These are phyloP conservation scores for Aspergillus intermedius DNA, from an alignment of 2,329 filamentous ascomycete species.

Conservation along the genomic window DNA sequence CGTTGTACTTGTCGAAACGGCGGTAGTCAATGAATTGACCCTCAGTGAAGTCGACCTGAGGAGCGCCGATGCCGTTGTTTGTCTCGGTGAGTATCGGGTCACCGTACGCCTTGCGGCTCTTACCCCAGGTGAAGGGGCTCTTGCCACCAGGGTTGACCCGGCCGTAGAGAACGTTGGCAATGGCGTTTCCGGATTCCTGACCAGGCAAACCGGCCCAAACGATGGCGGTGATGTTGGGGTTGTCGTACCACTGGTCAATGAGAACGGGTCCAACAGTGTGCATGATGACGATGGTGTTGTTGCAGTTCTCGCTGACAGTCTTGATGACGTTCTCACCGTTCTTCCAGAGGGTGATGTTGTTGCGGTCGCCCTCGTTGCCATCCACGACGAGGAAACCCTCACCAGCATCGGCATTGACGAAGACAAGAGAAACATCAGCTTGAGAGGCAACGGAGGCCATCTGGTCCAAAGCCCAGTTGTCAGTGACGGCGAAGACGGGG, in stretches of 20 bases:
- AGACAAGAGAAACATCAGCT: slow-evolving; percentile 63
- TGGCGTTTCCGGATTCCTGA: slow-evolving; percentile 67
- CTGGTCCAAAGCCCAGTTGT: slow-evolving; percentile 51
- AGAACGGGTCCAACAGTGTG: slow-evolving; percentile 78
- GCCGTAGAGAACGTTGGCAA: slow-evolving; percentile 69
- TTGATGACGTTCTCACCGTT: slow-evolving; percentile 73
- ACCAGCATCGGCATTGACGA: slow-evolving; percentile 79
- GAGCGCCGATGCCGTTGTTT: slow-evolving; percentile 51
- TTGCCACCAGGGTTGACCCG: slow-evolving; percentile 57
- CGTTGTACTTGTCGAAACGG: slow-evolving; percentile 48
- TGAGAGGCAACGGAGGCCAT: slow-evolving; percentile 47
- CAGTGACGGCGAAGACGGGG: slow-evolving; percentile 54
- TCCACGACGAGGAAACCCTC: slow-evolving; percentile 82
- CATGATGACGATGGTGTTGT: slow-evolving; percentile 88
- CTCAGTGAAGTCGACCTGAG: slow-evolving; percentile 55
- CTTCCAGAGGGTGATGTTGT: slow-evolving; percentile 86
- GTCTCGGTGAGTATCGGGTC: slow-evolving; percentile 51
- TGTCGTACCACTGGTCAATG: slow-evolving; percentile 54
- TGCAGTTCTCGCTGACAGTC: slow-evolving; percentile 68
- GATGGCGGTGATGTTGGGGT: slow-evolving; percentile 67
- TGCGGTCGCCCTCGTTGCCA: slow-evolving; percentile 78
- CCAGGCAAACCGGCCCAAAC: slow-evolving; percentile 70
- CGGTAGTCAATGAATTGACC: slow-evolving; percentile 54
- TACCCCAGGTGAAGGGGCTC: slow-evolving; percentile 56
- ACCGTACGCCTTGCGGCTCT: slow-evolving; percentile 49